Evolutionary conservation across 495 filamentous ascomycete species (phyloP).

Genomic region (Aspergillus incahuasiensis): DNA sequence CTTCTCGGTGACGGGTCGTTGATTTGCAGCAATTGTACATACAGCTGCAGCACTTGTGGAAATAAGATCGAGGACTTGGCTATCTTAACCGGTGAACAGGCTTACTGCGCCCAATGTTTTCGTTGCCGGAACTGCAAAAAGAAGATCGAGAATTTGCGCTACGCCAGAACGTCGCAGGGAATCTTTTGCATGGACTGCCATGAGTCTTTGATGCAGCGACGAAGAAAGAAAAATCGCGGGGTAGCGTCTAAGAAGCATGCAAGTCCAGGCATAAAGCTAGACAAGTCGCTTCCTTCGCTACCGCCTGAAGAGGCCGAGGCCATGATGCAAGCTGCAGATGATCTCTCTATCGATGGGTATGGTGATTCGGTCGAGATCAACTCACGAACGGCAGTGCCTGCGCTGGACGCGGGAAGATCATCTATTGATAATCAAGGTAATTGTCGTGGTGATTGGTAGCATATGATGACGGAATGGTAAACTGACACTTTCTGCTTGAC

Average conservation of each 20-base stretch:
- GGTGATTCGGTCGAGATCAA: conserved; percentile 68
- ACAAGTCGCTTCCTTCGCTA: conserved; percentile 91
- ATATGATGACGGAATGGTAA: not conserved
- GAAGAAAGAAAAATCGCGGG: conserved; percentile 78
- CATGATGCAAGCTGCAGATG: conserved; percentile 62
- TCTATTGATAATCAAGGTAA: conserved; percentile 23
- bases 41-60: conserved; percentile 94
- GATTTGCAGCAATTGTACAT: conserved; percentile 99
- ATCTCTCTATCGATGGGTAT: conserved; percentile 58
- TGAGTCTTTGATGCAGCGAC: conserved; percentile 93
- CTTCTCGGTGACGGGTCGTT: conserved; percentile 96
- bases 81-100: conserved; percentile 96
- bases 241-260: conserved; percentile 51
- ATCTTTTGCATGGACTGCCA: conserved; percentile 99
- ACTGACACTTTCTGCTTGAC: not conserved
- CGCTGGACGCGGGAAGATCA: conserved; percentile 23
- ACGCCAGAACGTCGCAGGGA: conserved; percentile 94
- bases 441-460: not conserved
- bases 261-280: conserved; percentile 60
- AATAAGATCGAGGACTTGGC: conserved; percentile 99
- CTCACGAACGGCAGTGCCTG: conserved; percentile 52
- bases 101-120: conserved; percentile 98
- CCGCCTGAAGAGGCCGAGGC: conserved; percentile 63
- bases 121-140: conserved; percentile 96
- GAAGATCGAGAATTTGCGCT: conserved; percentile 97